Conservation (phyloP, 2,329 filamentous ascomycete genomes). For the Aspergillus sojae region DNA sequence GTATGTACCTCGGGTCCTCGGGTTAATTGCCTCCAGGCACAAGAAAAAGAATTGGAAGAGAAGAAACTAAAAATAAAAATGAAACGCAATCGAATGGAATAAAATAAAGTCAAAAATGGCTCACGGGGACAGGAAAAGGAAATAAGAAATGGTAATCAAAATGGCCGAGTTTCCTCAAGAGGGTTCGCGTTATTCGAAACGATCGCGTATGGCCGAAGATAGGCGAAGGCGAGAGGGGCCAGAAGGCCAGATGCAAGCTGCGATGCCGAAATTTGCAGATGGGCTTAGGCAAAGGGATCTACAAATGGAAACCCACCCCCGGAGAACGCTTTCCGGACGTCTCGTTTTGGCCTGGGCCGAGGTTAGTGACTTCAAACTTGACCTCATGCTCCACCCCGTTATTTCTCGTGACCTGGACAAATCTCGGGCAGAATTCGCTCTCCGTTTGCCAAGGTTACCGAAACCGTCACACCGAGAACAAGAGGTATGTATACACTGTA, state of each 20-base stretch:
- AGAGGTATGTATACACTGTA: too few species aligned
- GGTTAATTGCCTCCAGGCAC: conserved; percentile 16
- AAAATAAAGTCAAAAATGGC: background rate
- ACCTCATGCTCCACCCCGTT: background rate
- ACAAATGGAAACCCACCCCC: conserved; percentile 13
- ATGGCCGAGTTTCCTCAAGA: background rate
- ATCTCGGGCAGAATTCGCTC: conserved; percentile 3
- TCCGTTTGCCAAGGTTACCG: background rate
- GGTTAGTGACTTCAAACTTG: conserved; percentile 1
- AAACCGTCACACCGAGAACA: conserved; percentile 5
- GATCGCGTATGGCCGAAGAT: conserved; percentile 10
- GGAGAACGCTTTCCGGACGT: conserved; percentile 18
- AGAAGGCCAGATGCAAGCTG: background rate
- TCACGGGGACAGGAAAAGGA: background rate
- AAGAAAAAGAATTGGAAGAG: background rate
- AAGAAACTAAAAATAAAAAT: background rate
- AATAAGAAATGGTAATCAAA: background rate
- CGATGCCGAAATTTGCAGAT: conserved; percentile 2
- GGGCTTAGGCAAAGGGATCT: conserved; percentile 9
- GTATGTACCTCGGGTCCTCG: conserved; percentile 24
- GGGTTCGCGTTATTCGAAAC: conserved; percentile 3
- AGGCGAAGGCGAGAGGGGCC: conserved; percentile 5
- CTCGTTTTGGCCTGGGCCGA: conserved; percentile 10
- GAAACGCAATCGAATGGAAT: background rate
- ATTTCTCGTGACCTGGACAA: conserved; percentile 7